A percentile compares a stretch with the other conserved stretches of the same genome.
These are phyloP conservation scores for Dendryphion nanum DNA, from an alignment of 2,329 filamentous ascomycete species.

Conservation along the genomic window DNA sequence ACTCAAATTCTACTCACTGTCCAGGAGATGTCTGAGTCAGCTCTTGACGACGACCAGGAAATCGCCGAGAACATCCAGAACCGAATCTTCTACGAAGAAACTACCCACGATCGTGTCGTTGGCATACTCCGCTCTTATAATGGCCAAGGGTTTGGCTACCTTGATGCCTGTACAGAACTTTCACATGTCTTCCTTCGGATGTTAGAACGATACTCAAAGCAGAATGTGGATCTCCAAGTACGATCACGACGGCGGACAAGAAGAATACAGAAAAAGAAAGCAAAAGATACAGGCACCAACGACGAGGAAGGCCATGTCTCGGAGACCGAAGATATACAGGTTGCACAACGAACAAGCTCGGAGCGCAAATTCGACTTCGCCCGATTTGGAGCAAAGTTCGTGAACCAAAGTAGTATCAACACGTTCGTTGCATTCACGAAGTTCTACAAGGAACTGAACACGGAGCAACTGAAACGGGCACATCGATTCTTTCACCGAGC, in stretches of 20 bases:
- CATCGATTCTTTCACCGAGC: slow-evolving; percentile 94
- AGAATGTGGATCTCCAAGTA: slow-evolving; percentile 91
- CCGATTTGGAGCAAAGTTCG: slow-evolving; percentile 76
- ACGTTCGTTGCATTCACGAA: slow-evolving; percentile 80
- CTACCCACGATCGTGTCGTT: slow-evolving; percentile 84
- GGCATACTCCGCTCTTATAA: slow-evolving; percentile 83
- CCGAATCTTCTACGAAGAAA: slow-evolving; percentile 97
- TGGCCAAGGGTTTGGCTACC: slow-evolving; percentile 88
- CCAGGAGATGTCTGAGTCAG: slow-evolving; percentile 84
- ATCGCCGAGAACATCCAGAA: slow-evolving; percentile 97
- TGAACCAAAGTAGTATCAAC: slow-evolving; percentile 80
- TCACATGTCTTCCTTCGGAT: slow-evolving; percentile 89
- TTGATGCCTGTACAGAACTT: slow-evolving; percentile 89
- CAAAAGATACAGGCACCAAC: slow-evolving; percentile 48
- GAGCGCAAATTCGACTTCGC: slow-evolving; percentile 95
- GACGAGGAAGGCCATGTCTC: slow-evolving; percentile 58
- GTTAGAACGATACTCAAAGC: slow-evolving; percentile 88
- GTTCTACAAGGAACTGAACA: slow-evolving; percentile 77
- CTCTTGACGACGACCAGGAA: slow-evolving; percentile 89
- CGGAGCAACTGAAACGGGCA: slow-evolving; percentile 80
- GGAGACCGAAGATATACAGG: slow-evolving; percentile 65
- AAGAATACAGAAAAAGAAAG: slow-evolving; percentile 66
- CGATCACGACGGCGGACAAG: slow-evolving; percentile 74
- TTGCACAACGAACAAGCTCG: slow-evolving; percentile 67
- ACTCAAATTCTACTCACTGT: slow-evolving; percentile 91